Conservation (phyloP, 2,329 filamentous ascomycete species). For the Aureobasidium sp. region DNA sequence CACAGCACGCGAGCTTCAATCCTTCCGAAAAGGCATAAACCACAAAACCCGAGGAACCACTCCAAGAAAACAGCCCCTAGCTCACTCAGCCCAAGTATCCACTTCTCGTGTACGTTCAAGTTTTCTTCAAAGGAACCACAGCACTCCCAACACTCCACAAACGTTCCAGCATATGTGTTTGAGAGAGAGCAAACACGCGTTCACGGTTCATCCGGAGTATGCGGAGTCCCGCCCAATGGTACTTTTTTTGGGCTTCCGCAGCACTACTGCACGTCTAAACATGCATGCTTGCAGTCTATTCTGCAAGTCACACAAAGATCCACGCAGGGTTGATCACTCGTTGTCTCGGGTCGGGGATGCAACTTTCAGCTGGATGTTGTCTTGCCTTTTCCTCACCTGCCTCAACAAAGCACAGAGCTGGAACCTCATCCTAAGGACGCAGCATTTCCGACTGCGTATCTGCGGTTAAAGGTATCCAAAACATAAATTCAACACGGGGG, state of each 20-base stretch:
- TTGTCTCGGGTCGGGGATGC: too few relatives aligned
- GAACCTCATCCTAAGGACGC: too few relatives aligned
- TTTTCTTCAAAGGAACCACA: neutral
- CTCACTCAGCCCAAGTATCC: neutral
- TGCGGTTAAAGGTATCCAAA: too few relatives aligned
- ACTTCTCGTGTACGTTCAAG: neutral
- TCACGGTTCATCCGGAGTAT: neutral
- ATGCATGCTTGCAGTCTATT: neutral
- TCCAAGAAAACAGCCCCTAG: neutral
- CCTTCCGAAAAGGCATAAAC: neutral
- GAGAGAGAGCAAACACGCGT: neutral
- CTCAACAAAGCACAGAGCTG: too few relatives aligned
- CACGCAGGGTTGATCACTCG: neutral
- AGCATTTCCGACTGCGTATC: too few relatives aligned
- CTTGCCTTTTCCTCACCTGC: too few relatives aligned
- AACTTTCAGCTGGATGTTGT: too few relatives aligned
- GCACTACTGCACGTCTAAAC: constrained; percentile 4
- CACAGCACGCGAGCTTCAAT: neutral
- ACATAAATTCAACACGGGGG: too few relatives aligned
- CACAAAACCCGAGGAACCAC: neutral
- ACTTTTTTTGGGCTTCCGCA: neutral
- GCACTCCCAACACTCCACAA: neutral
- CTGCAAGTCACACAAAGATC: neutral
- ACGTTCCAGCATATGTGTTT: neutral
- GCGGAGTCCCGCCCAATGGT: neutral